These are phyloP conservation scores for Zygosaccharomyces pseudobailii DNA, from an alignment of 1,139 yeast genomes.

Conservation along the genomic window DNA sequence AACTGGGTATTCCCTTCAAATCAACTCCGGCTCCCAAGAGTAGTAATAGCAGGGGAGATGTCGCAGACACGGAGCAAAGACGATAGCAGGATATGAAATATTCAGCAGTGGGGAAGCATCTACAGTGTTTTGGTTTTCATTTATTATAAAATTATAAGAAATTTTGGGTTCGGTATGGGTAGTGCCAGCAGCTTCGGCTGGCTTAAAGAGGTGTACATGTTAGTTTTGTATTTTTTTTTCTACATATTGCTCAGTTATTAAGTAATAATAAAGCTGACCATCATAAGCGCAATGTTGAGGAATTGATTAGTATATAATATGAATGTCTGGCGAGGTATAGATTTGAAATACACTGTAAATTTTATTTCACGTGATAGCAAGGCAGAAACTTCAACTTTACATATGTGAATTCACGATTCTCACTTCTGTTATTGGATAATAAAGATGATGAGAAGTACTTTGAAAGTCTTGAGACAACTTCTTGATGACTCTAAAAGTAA, in stretches of 20 bases:
- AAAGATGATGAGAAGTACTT: not conserved
- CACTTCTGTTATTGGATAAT: not conserved
- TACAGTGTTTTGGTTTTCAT: slow-evolving; percentile 4
- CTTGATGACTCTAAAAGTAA: slow-evolving; percentile 31
- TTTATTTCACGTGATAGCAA: not conserved
- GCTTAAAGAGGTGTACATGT: slow-evolving; percentile 2
- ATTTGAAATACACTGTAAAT: too few species aligned
- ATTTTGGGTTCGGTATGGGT: slow-evolving; percentile 3
- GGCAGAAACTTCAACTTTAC: not conserved
- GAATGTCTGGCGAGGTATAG: too few species aligned
- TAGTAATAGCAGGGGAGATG: slow-evolving; percentile 1
- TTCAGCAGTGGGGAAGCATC: not conserved
- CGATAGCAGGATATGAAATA: not conserved
- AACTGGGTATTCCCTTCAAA: slow-evolving; percentile 10
- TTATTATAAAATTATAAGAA: not conserved
- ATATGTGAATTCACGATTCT: not conserved
- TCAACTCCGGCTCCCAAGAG: slow-evolving; percentile 4
- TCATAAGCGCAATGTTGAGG: not conserved
- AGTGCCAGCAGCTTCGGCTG: slow-evolving; percentile 1
- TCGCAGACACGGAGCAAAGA: slow-evolving; percentile 1
- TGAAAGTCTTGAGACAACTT: not conserved
- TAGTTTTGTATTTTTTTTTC: slow-evolving; percentile 3
- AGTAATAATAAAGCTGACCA: not conserved
- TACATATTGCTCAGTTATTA: not conserved
- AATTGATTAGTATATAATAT: too few species aligned